Evolutionary conservation across 2,329 filamentous ascomycete species (phyloP), one percentile per base, ranked within the genome.

Genomic region (Fusarium kyushuense): DNA sequence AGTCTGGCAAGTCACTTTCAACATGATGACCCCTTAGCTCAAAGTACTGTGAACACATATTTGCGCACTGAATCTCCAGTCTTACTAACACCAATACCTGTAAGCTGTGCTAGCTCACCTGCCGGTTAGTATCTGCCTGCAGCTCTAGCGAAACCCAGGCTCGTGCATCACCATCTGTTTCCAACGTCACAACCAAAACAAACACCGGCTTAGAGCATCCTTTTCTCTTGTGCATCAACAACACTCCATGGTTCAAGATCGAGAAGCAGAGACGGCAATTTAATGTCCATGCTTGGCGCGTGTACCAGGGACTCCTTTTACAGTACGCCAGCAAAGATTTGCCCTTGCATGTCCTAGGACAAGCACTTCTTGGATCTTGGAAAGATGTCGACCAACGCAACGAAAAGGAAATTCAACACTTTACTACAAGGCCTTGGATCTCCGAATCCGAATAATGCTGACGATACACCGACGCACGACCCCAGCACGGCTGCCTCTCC

Each of bases 371-470:
- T 14, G 6, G 8, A 23, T 32, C n/a, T 23, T 43, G 17, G 14
- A 41, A 81, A 62, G 67, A 92, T 94, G 61, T 65, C 62, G 5
- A 65, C 47, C 83, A 92, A 92, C 76, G 87, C 90, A 25, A 92
- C 90, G n/a, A 95, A 94, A 81, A 87, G 92, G 72, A 94, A 94
- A 79, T 94, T 94, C 82, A 91, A 94, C 79, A 86, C 87, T 73
- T 84, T 94, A 17, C 83, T 94, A 29, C 91, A 93, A 75, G 83
- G 87, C 69, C 84, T 90, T 72, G 87, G 87, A 73, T 86, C 81
- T 40, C 70, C 77, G 5, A 69, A 69, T n/a, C 29, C 67, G n/a
- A 69, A 32, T 65, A 53, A 62, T 25, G 36, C 36, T 17, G 54
- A 72, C n/a, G 30, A 59, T 16, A 21, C 48, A 5, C 19, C 32